Evolutionary conservation across 2,329 filamentous ascomycete genomes (phyloP).

Genomic region (Domatiomyces globalis): DNA sequence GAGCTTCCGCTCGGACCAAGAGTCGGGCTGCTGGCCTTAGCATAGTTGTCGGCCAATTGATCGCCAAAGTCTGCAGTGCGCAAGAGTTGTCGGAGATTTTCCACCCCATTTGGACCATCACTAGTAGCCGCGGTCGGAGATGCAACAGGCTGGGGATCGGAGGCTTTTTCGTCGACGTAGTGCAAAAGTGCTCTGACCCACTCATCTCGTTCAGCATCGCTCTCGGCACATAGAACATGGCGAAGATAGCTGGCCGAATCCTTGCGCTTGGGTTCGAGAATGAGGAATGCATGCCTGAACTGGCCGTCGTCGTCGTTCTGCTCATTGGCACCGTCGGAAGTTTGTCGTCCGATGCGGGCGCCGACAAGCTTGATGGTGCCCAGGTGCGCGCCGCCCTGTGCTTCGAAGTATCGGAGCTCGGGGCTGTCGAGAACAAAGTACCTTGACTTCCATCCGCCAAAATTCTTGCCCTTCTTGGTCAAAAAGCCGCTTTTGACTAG

Average conservation of each 20-base stretch:
- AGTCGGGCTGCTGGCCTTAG: not conserved
- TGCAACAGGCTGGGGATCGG: conserved; percentile 54
- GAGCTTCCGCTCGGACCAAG: conserved; percentile 1
- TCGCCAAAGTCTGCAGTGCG: not conserved
- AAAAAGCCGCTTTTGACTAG: conserved; percentile 76
- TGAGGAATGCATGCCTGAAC: conserved; percentile 89
- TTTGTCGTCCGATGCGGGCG: conserved; percentile 87
- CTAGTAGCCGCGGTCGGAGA: conserved; percentile 45
- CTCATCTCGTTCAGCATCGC: conserved; percentile 75
- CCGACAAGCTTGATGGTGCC: conserved; percentile 84
- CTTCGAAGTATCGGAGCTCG: conserved; percentile 78
- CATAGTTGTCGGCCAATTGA: not conserved
- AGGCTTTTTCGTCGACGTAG: conserved; percentile 66
- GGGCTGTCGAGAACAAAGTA: conserved; percentile 57
- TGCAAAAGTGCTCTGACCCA: conserved; percentile 86
- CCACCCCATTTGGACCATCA: not conserved
- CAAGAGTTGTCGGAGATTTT: not conserved
- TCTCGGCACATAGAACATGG: conserved; percentile 91
- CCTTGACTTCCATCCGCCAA: conserved; percentile 91
- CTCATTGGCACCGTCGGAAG: conserved; percentile 20
- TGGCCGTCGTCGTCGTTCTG: conserved; percentile 78
- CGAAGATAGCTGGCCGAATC: conserved; percentile 77
- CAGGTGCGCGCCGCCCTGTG: conserved; percentile 74
- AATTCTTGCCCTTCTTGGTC: conserved; percentile 95
- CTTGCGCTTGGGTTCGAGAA: conserved; percentile 91